These are phyloP conservation scores for Myxozyma udenii DNA, from an alignment of 805 yeast species.

Conservation along the genomic window DNA sequence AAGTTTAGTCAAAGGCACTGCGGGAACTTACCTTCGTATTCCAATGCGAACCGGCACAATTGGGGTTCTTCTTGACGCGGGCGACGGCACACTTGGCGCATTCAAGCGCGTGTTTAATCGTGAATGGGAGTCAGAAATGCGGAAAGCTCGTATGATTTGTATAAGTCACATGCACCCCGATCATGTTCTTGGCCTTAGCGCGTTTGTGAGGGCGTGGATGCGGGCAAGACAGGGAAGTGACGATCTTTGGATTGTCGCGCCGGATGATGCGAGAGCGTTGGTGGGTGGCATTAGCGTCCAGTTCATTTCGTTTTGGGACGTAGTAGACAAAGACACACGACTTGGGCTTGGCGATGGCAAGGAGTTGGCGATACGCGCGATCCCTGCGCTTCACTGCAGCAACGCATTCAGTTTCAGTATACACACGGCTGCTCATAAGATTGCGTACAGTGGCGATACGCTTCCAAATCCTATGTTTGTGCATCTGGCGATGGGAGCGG, in stretches of 20 bases:
- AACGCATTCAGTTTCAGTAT: too few species aligned
- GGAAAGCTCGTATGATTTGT: constrained; percentile 62
- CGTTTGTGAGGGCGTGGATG: constrained; percentile 53
- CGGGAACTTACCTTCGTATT: constrained; percentile 72
- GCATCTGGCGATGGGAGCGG: constrained; percentile 53
- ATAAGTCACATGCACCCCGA: constrained; percentile 95
- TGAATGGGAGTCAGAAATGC: constrained; percentile 46
- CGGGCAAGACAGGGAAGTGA: too few species aligned
- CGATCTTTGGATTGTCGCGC: too few species aligned
- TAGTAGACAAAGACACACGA: too few species aligned
- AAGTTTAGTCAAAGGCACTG: constrained; percentile 76
- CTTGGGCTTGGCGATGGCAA: too few species aligned
- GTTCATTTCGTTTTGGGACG: too few species aligned
- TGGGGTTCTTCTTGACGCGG: constrained; percentile 72
- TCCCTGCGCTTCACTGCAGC: too few species aligned
- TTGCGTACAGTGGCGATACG: constrained; percentile 93
- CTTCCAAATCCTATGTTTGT: constrained; percentile 72
- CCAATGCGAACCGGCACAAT: constrained; percentile 42
- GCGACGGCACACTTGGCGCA: constrained; percentile 83
- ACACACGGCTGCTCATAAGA: constrained; percentile 46
- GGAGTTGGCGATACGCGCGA: too few species aligned
- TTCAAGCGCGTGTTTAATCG: constrained; percentile 56
- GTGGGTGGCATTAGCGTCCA: too few species aligned
- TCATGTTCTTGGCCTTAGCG: constrained; percentile 82
- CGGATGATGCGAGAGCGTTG: too few species aligned